Evolutionary conservation across 345 rosid genomes (phyloP).

Genomic region (Luvunga scandens): DNA sequence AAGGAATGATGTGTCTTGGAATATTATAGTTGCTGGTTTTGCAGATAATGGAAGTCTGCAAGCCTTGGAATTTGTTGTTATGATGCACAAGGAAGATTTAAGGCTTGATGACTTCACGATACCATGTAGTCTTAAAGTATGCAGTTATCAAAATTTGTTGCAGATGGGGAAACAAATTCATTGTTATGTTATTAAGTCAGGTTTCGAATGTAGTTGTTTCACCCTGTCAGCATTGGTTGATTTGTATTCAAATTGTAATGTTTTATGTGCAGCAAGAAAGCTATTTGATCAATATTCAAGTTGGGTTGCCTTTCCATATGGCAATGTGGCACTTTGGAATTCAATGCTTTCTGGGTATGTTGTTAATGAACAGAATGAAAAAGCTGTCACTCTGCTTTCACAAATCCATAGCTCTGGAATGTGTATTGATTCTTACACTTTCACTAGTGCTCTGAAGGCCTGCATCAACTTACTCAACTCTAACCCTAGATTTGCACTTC

Average conservation of each 20-base stretch:
- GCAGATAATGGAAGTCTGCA: slow-evolving; percentile 44
- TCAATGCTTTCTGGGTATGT: slow-evolving; percentile 65
- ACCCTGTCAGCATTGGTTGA: slow-evolving; percentile 57
- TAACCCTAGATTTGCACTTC: slow-evolving; percentile 47
- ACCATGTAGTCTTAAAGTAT: slow-evolving; percentile 63
- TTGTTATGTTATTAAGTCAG: slow-evolving; percentile 50
- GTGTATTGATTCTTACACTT: slow-evolving; percentile 56
- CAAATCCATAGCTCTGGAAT: slow-evolving; percentile 38
- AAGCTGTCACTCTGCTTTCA: slow-evolving; percentile 45
- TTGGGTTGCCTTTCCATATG: not conserved
- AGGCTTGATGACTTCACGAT: slow-evolving; percentile 61
- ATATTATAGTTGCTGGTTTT: slow-evolving; percentile 66
- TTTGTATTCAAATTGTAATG: slow-evolving; percentile 64
- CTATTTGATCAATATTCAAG: slow-evolving; percentile 30
- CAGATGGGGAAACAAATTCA: slow-evolving; percentile 58
- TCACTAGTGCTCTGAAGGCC: slow-evolving; percentile 56
- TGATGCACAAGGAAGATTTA: slow-evolving; percentile 61
- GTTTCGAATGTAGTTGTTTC: slow-evolving; percentile 50
- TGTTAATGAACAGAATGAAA: slow-evolving; percentile 36
- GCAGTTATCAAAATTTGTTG: slow-evolving; percentile 39
- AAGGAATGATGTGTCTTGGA: slow-evolving; percentile 63
- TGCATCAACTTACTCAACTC: slow-evolving; percentile 48
- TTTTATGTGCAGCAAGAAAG: slow-evolving; percentile 36
- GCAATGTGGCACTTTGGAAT: slow-evolving; percentile 50
- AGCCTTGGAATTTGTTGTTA: slow-evolving; percentile 44